Base-by-base conservation (phyloP, 768 basidiomycete genomes). In the Lactarius pseudohatsudake region DNA sequence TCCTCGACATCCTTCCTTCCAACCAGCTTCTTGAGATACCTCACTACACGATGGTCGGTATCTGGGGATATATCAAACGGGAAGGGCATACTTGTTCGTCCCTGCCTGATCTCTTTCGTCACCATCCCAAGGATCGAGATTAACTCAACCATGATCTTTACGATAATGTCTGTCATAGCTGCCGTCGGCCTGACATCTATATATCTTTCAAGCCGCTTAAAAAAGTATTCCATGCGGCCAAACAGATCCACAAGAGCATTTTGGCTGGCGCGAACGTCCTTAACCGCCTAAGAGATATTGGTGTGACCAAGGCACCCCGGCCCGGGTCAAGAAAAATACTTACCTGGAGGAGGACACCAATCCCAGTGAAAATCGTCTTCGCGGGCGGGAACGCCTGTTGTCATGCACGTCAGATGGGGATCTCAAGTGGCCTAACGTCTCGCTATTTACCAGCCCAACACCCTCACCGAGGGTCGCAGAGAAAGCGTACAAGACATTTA, bases 101-200 rank as follows among this genome's bases (percentile, higher is more conserved):
- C 34, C 57, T 38, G 57, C n/a, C 18, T 22, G 11, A 57, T 38
- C 34, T 57, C 45, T n/a, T 57, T 57, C 5, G 57, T 57, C n/a
- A 15, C 57, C 10, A 38, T 32, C 28, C 30, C 57, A 22, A 57
- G 57, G 34, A 57, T 57, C 6, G 18, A 32, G 18, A 57, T 4
- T 3, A 57, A 11, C n/a, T 38, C 57, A 15, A 36, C 36, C 57
- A 57, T 57, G 11, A 38, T 34, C n/a, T 57, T 22, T 1, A 57
- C 57, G 57, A 57, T 38, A 8, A 57, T 57, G 18, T 57, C 30
- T 15, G 20, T 38, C 57, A 57, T 57, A 1, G 30, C 16, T 2
- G 57, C 20, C 0, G 36, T 38, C 20, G 57, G 57, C 6, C 22
- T 20, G 55, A 56, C 28, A 2, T n/a, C 3, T 11, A 47, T 22